Conservation (phyloP, 1,284 basidiomycete species). For the Xerocomus nothofagi region DNA sequence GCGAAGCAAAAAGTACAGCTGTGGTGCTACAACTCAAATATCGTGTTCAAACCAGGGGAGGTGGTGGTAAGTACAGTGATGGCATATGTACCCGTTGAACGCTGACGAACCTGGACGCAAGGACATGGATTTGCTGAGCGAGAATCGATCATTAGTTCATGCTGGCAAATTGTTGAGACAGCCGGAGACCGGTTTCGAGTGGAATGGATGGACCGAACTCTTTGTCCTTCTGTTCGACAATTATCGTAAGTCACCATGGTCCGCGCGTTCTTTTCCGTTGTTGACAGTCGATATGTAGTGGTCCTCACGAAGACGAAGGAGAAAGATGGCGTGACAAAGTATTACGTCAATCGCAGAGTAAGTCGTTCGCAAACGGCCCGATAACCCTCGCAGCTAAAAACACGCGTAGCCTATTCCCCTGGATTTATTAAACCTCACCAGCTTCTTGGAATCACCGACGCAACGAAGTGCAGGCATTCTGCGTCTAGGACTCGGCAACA, state of each 20-base stretch:
- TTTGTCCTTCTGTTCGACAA: constrained; percentile 91
- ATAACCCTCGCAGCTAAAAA: background rate
- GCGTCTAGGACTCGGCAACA: constrained; percentile 49
- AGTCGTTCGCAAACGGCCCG: constrained; percentile 26
- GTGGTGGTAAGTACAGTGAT: constrained; percentile 56
- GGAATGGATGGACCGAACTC: constrained; percentile 82
- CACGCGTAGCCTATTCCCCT: constrained; percentile 78
- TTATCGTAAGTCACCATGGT: constrained; percentile 61
- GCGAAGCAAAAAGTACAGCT: constrained; percentile 86
- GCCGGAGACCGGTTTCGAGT: constrained; percentile 81
- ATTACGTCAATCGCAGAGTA: constrained; percentile 78
- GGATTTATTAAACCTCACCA: constrained; percentile 79
- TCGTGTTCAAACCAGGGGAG: constrained; percentile 79
- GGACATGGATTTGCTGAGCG: constrained; percentile 87
- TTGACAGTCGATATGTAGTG: constrained; percentile 48
- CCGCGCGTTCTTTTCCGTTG: background rate
- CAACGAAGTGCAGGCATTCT: constrained; percentile 65
- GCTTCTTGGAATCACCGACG: constrained; percentile 74
- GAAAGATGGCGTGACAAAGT: constrained; percentile 70
- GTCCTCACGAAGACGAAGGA: constrained; percentile 86
- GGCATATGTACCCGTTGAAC: background rate
- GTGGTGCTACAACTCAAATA: constrained; percentile 79
- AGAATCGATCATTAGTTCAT: constrained; percentile 80
- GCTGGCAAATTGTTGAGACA: constrained; percentile 81
- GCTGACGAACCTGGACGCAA: constrained; percentile 32